Percentiles rank a stretch among this genome's conserved stretches.
Conservation (phyloP, 208 protist species). For the Trypanosoma conorhini region DNA sequence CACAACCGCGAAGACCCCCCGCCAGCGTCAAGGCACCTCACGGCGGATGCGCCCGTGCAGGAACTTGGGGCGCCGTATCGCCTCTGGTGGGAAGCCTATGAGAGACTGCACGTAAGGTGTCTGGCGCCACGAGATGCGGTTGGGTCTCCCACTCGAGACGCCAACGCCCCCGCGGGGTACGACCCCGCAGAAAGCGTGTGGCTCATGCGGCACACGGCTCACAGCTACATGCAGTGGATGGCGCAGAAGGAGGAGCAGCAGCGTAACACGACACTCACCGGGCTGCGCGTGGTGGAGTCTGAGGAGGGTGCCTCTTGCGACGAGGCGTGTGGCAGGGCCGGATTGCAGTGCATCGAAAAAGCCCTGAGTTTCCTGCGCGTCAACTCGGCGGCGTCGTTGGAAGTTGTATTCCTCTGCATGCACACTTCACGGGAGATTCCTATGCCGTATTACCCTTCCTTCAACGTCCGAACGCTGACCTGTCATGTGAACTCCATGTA, state of each 20-base stretch:
- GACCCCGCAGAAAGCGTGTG: constrained; percentile 16
- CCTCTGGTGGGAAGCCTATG: constrained; percentile 25
- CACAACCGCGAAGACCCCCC: constrained; percentile 20
- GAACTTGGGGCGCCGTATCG: constrained; percentile 21
- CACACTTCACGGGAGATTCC: constrained; percentile 3
- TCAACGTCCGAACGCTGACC: neutral
- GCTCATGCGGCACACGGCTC: constrained; percentile 24
- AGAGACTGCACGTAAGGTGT: constrained; percentile 14
- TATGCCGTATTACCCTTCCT: constrained; percentile 9
- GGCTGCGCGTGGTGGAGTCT: constrained; percentile 2
- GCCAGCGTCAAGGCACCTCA: no score
- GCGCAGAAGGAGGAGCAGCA: neutral
- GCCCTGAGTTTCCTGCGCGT: constrained; percentile 17
- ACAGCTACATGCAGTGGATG: constrained; percentile 20
- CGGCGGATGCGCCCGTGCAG: neutral
- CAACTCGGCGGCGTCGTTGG: constrained; percentile 7
- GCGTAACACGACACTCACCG: constrained; percentile 7
- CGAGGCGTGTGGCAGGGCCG: constrained; percentile 1
- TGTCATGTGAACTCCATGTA: constrained; percentile 24
- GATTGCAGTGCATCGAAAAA: constrained; percentile 2
- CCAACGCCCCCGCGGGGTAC: constrained; percentile 4
- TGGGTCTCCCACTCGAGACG: neutral
- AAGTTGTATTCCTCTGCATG: constrained; percentile 6
- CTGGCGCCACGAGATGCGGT: constrained; percentile 1
- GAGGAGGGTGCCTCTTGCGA: constrained; percentile 10